These are phyloP conservation scores for Larix kaempferi DNA, from an alignment of 75 land plant genomes.

Conservation along the genomic window DNA sequence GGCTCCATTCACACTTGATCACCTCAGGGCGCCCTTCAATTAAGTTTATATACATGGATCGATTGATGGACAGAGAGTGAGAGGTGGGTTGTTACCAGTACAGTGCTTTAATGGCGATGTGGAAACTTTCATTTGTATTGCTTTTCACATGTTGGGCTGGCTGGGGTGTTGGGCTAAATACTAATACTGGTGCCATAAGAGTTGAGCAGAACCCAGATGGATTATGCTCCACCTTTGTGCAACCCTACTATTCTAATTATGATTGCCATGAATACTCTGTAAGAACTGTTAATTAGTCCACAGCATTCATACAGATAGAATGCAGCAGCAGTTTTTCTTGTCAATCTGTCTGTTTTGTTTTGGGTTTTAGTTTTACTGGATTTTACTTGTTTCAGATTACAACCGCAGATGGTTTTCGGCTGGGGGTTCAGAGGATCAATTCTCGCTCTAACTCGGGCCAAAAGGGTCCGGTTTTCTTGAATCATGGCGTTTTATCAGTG, in stretches of 20 bases:
- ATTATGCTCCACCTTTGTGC: too few species aligned
- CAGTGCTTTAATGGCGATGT: too few species aligned
- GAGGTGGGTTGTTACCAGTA: too few species aligned
- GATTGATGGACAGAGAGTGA: too few species aligned
- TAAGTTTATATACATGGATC: too few species aligned
- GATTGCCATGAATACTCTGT: constrained; percentile 20
- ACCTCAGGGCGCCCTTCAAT: too few species aligned
- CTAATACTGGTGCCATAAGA: too few species aligned
- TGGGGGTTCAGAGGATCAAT: constrained; percentile 58
- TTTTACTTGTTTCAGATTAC: constrained; percentile 32
- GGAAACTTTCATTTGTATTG: too few species aligned
- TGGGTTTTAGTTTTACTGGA: not conserved
- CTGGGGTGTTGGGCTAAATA: too few species aligned
- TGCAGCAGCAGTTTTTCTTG: not conserved
- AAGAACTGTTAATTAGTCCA: not conserved
- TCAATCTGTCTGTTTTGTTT: not conserved
- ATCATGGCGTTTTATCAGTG: constrained; percentile 61
- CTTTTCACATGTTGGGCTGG: too few species aligned
- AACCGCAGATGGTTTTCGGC: constrained; percentile 72
- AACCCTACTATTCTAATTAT: not conserved
- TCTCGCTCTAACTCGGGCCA: not conserved
- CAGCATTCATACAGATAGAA: not conserved
- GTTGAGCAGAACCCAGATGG: too few species aligned
- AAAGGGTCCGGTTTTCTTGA: constrained; percentile 49
- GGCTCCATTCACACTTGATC: too few species aligned